phyloP scores from a whole-genome alignment of 2,329 filamentous ascomycete species.

The Torrubiella hemipterigena region DNA sequence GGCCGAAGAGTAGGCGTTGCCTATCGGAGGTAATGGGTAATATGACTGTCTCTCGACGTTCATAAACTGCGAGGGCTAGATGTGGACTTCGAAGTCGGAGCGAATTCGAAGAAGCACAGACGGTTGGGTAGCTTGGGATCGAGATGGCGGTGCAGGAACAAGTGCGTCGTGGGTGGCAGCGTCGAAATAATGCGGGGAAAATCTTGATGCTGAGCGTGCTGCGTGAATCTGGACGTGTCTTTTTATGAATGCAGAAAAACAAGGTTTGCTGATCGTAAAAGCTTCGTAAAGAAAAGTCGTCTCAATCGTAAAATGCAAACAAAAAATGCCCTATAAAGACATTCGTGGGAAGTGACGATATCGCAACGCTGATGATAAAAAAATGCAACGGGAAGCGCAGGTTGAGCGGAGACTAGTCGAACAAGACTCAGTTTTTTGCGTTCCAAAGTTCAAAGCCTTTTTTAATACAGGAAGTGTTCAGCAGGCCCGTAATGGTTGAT shows the following conservation, averaged over 20 bases:
- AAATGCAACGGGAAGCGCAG: too few relatives aligned
- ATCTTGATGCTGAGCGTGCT: too few relatives aligned
- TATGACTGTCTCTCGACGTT: slow-evolving; percentile 59
- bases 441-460: too few relatives aligned
- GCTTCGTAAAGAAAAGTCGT: slow-evolving; percentile 13
- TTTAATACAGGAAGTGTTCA: too few relatives aligned
- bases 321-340: too few relatives aligned
- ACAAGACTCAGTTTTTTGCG: too few relatives aligned
- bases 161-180: not conserved
- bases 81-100: not conserved
- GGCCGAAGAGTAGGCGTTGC: slow-evolving; percentile 59
- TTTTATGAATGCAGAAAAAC: slow-evolving; percentile 1
- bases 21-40: slow-evolving; percentile 56
- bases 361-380: too few relatives aligned
- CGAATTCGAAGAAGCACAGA: not conserved
- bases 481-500: too few relatives aligned
- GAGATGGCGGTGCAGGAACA: not conserved
- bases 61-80: slow-evolving; percentile 42
- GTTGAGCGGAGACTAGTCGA: too few relatives aligned
- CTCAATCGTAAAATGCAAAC: slow-evolving; percentile 14
- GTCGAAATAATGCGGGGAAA: not conserved
- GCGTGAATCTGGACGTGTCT: too few relatives aligned
- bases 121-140: not conserved
- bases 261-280: slow-evolving; percentile 16
- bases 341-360: slow-evolving; percentile 4